Percentiles rank a stretch among this genome's conserved stretches.
These are phyloP conservation scores for Phytophthora sp. DNA, from an alignment of 352 stramenopile genomes.

Conservation along the genomic window DNA sequence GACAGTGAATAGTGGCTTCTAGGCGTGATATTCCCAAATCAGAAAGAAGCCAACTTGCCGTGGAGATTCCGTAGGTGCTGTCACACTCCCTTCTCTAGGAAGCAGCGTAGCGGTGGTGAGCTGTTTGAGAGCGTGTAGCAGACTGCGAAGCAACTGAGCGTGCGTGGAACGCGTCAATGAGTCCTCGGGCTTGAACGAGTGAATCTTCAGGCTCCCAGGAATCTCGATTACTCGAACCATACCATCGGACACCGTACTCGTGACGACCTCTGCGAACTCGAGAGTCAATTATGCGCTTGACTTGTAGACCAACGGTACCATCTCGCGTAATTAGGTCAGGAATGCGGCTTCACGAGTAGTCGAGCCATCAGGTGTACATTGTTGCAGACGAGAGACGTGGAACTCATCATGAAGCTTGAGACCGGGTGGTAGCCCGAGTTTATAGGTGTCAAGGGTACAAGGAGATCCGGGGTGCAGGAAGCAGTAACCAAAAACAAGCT, in stretches of 20 bases:
- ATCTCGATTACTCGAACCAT: background rate
- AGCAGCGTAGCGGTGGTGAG: background rate
- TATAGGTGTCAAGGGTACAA: conserved; percentile 5
- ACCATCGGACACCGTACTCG: conserved; percentile 7
- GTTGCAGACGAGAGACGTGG: conserved; percentile 1
- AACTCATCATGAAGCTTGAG: conserved; percentile 12
- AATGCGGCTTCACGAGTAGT: background rate
- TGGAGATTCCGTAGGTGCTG: background rate
- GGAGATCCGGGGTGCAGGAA: too few species aligned
- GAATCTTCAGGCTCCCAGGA: background rate
- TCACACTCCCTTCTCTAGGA: conserved; percentile 4
- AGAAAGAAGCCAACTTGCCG: too few species aligned
- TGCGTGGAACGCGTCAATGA: background rate
- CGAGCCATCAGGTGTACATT: background rate
- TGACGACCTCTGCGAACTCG: background rate
- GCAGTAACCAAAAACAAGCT: too few species aligned
- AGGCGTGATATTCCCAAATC: too few species aligned
- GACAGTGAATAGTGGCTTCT: too few species aligned
- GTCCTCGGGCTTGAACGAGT: background rate
- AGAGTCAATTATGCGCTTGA: conserved; percentile 3
- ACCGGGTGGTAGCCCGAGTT: background rate
- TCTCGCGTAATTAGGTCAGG: conserved; percentile 6
- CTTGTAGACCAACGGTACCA: background rate
- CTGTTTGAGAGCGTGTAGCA: background rate
- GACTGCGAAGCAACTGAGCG: background rate